A percentile compares a stretch with the other conserved stretches of the same genome.
phyloP scores from a whole-genome alignment of 345 rosid genomes.

The Linum usitatissimum region DNA sequence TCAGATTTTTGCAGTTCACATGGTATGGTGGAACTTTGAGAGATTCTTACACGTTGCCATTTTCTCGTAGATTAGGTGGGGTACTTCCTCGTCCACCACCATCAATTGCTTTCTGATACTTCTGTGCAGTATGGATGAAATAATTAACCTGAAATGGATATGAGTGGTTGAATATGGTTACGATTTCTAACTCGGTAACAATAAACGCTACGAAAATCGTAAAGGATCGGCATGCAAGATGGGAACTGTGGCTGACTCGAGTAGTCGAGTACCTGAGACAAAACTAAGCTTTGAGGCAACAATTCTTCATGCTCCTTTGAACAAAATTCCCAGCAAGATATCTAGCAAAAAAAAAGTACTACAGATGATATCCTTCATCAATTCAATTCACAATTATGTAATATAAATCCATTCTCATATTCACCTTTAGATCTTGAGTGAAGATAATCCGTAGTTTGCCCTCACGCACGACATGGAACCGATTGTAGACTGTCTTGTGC shows the following conservation, averaged over 20 bases:
- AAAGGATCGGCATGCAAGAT: neutral
- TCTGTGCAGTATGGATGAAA: neutral
- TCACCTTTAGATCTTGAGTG: constrained; percentile 1
- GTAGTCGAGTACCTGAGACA: neutral
- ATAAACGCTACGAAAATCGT: neutral
- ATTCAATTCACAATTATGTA: neutral
- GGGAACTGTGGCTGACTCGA: neutral
- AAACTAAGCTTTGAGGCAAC: neutral
- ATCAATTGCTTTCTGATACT: neutral
- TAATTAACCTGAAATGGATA: neutral
- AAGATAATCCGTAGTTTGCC: constrained; percentile 1
- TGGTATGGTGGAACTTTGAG: neutral
- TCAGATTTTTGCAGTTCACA: neutral
- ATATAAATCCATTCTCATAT: neutral
- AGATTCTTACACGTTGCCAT: neutral
- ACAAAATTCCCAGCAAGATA: constrained; percentile 4
- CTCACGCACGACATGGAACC: constrained; percentile 1
- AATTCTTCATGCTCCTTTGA: neutral
- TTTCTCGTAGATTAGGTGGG: neutral
- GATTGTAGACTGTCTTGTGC: neutral
- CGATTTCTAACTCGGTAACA: neutral
- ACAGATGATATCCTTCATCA: neutral
- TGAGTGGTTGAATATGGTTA: neutral
- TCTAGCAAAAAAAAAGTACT: neutral
- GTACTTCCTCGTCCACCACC: neutral